Conservation (phyloP, 164 flowering plant species). For the Warburgia ugandensis region DNA sequence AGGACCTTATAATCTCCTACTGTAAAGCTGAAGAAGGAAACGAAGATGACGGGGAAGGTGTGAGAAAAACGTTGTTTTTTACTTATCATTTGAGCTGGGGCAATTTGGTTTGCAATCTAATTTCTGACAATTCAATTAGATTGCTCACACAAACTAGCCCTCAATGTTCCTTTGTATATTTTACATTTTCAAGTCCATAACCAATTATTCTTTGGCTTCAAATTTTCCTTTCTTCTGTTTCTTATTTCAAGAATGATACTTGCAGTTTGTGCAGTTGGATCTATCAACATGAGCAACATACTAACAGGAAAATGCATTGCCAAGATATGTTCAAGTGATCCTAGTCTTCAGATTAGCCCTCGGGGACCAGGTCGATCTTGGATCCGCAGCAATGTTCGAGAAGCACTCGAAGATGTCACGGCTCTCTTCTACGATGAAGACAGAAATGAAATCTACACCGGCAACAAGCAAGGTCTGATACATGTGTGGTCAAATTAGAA, state of each 20-base stretch:
- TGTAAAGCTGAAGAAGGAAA: conserved; percentile 13
- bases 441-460: conserved; percentile 27
- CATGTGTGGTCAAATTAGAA: conserved; percentile 27
- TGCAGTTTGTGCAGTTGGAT: conserved; percentile 23
- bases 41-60: conserved; percentile 9
- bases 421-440: conserved; percentile 30
- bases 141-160: too few relatives aligned
- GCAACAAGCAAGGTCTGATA: conserved; percentile 24
- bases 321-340: conserved; percentile 17
- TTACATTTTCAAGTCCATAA: too few relatives aligned
- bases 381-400: conserved; percentile 19
- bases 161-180: too few relatives aligned
- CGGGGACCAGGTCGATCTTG: conserved; percentile 1
- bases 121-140: too few relatives aligned
- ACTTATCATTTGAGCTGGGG: too few relatives aligned
- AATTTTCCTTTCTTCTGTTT: too few relatives aligned
- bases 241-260: conserved; percentile 1
- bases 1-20: conserved; percentile 15
- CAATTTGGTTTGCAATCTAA: too few relatives aligned
- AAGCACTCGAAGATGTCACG: conserved; percentile 27
- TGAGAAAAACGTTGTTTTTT: neutral
- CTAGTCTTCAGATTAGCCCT: conserved; percentile 12
- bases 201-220: too few relatives aligned
- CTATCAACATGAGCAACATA: conserved; percentile 33
- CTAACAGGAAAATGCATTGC: conserved; percentile 31